Conservation (phyloP, 768 basidiomycete genomes). For the Pleurotus tuoliensis region DNA sequence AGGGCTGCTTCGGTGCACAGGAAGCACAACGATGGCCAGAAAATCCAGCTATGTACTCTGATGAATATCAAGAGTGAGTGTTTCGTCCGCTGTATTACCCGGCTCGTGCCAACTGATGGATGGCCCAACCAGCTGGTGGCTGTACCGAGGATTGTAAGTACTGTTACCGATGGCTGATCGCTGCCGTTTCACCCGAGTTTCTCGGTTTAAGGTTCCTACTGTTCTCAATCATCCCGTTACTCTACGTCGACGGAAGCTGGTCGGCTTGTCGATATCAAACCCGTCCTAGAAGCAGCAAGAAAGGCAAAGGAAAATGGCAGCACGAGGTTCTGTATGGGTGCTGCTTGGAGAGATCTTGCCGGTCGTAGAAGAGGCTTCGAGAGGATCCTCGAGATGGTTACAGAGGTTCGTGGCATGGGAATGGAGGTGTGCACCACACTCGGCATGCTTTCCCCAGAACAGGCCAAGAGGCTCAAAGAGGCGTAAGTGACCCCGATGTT, state of each 20-base stretch:
- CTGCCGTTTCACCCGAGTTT: background rate
- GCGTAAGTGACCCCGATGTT: conserved; percentile 51
- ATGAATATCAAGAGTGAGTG: conserved; percentile 97
- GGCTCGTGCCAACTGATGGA: conserved; percentile 10
- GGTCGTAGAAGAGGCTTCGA: conserved; percentile 94
- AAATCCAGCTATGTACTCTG: conserved; percentile 93
- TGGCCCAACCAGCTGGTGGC: conserved; percentile 66
- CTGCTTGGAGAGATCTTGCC: conserved; percentile 93
- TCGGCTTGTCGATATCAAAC: conserved; percentile 81
- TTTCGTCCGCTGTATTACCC: conserved; percentile 20
- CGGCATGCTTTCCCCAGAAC: conserved; percentile 93
- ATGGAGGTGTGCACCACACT: conserved; percentile 99
- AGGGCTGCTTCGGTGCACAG: conserved; percentile 82
- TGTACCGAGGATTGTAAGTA: conserved; percentile 91
- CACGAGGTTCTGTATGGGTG: conserved; percentile 98
- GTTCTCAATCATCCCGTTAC: conserved; percentile 95
- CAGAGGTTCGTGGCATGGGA: conserved; percentile 86
- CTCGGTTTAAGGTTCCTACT: conserved; percentile 75
- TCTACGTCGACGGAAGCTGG: conserved; percentile 87
- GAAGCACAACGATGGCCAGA: conserved; percentile 79
- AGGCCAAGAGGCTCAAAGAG: conserved; percentile 88
- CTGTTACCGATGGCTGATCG: conserved; percentile 1
- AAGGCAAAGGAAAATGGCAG: conserved; percentile 95
- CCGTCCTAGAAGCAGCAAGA: conserved; percentile 88
- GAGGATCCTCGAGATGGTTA: conserved; percentile 89